phyloP scores from a whole-genome alignment of 2,329 filamentous ascomycete species.

The Sordariomycetes sp. region DNA sequence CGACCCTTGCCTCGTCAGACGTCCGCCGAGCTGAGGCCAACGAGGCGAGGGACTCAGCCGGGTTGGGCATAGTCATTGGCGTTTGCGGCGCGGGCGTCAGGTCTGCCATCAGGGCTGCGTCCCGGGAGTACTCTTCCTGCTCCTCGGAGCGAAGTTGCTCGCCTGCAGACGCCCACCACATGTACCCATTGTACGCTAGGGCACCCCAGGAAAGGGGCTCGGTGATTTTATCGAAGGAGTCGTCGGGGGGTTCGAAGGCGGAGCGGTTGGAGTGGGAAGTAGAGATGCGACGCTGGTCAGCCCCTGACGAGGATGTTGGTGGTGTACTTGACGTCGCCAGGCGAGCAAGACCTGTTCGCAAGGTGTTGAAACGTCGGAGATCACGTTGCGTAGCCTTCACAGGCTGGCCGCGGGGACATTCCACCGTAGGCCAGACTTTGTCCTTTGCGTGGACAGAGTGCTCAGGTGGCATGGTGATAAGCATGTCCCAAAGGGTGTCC shows the following conservation, averaged over 20 bases:
- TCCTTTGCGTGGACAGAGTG: slow-evolving; percentile 47
- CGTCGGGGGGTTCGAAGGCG: slow-evolving; percentile 23
- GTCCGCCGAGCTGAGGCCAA: slow-evolving; percentile 24
- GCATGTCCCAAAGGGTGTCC: slow-evolving; percentile 76
- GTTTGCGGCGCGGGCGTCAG: slow-evolving; percentile 24
- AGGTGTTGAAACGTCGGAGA: slow-evolving; percentile 65
- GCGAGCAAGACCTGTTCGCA: slow-evolving; percentile 54
- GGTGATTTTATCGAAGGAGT: slow-evolving; percentile 44
- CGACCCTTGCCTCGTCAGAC: slow-evolving; percentile 38
- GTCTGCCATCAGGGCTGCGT: slow-evolving; percentile 47
- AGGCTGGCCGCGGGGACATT: slow-evolving; percentile 51
- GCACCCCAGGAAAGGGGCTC: slow-evolving; percentile 62
- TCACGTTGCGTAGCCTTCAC: slow-evolving; percentile 88
- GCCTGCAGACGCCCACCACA: slow-evolving; percentile 84
- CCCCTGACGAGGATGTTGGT: slow-evolving; percentile 9
- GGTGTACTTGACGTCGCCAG: slow-evolving; percentile 18
- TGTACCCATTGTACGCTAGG: slow-evolving; percentile 72
- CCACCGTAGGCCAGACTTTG: slow-evolving; percentile 68
- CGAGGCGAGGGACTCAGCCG: slow-evolving; percentile 35
- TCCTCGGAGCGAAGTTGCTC: slow-evolving; percentile 57
- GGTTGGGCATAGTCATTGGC: slow-evolving; percentile 10
- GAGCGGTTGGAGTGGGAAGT: slow-evolving; percentile 14
- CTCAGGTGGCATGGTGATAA: slow-evolving; percentile 69
- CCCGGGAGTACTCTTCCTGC: slow-evolving; percentile 46
- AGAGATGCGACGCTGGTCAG: slow-evolving; percentile 14